Conservation (phyloP, 805 yeast species). For the Danielia oregonensis region DNA sequence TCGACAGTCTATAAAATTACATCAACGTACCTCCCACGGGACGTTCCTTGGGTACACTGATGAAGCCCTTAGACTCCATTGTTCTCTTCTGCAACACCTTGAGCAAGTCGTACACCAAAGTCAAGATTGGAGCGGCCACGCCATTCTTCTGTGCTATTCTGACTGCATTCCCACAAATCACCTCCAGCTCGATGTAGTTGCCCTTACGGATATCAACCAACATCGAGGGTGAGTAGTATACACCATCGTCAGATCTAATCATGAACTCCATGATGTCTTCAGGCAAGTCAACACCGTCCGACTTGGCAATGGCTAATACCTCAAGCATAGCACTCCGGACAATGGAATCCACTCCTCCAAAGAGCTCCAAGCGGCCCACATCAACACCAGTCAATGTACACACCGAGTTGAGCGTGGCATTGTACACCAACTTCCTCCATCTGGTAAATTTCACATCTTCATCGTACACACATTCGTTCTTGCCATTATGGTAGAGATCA, state of each 20-base stretch:
- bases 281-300: slow-evolving; percentile 22
- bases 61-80: slow-evolving; percentile 20
- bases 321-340: slow-evolving; percentile 20
- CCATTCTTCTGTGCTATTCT: slow-evolving; percentile 36
- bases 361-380: slow-evolving; percentile 43
- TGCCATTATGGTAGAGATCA: slow-evolving; percentile 41
- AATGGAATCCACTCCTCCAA: slow-evolving; percentile 18
- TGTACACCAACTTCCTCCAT: slow-evolving; percentile 67
- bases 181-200: slow-evolving; percentile 37
- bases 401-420: slow-evolving; percentile 61
- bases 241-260: slow-evolving; percentile 25
- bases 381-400: slow-evolving; percentile 59
- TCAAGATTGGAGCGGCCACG: slow-evolving; percentile 25
- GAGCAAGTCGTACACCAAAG: slow-evolving; percentile 20
- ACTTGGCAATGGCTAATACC: slow-evolving; percentile 20
- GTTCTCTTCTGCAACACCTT: slow-evolving; percentile 17
- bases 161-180: slow-evolving; percentile 38
- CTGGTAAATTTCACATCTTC: slow-evolving; percentile 50
- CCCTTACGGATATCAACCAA: slow-evolving; percentile 34
- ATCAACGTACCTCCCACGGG: too few species aligned
- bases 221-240: slow-evolving; percentile 42
- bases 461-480: slow-evolving; percentile 38
- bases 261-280: slow-evolving; percentile 17
- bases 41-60: slow-evolving; percentile 17
- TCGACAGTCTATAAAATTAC: too few species aligned